Evolutionary conservation across 1,139 yeast species (phyloP).

Genomic region (Yamadazyma aaseri): DNA sequence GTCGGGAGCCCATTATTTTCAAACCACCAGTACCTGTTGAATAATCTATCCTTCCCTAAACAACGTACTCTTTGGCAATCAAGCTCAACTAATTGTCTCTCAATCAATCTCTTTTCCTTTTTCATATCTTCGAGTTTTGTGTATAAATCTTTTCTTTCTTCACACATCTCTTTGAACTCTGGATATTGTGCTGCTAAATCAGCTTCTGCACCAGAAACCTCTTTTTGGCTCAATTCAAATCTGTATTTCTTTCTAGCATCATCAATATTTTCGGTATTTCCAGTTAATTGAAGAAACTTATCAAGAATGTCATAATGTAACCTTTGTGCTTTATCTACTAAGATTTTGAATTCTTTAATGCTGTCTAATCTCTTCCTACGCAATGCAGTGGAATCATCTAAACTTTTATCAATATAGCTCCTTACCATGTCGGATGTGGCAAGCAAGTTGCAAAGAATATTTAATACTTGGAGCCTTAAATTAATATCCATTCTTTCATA

Average conservation of each 20-base stretch:
- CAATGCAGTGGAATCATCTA: slow-evolving; percentile 61
- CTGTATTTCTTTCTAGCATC: slow-evolving; percentile 22
- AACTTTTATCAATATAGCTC: slow-evolving; percentile 62
- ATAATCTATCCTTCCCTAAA: slow-evolving; percentile 81
- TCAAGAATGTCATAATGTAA: slow-evolving; percentile 41
- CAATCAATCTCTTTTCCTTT: slow-evolving; percentile 49
- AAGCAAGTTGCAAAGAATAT: slow-evolving; percentile 56
- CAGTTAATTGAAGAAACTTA: slow-evolving; percentile 13
- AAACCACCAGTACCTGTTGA: slow-evolving; percentile 94
- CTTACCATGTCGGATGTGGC: slow-evolving; percentile 61
- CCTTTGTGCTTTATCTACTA: slow-evolving; percentile 50
- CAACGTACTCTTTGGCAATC: slow-evolving; percentile 78
- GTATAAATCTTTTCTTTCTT: slow-evolving; percentile 39
- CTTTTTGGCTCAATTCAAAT: slow-evolving; percentile 32
- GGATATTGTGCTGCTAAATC: slow-evolving; percentile 45
- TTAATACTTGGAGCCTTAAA: slow-evolving; percentile 51
- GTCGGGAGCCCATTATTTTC: slow-evolving; percentile 81
- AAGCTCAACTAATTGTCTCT: slow-evolving; percentile 56
- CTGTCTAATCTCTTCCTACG: slow-evolving; percentile 71
- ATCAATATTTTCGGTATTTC: slow-evolving; percentile 17
- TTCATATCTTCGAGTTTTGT: slow-evolving; percentile 44
- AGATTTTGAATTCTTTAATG: slow-evolving; percentile 56
- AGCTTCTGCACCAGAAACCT: slow-evolving; percentile 51
- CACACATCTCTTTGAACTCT: slow-evolving; percentile 47
- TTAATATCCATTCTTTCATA: slow-evolving; percentile 46